Evolutionary conservation across 2,329 filamentous ascomycete species (phyloP).

Genomic region (Phyllosticta citrichinensis): DNA sequence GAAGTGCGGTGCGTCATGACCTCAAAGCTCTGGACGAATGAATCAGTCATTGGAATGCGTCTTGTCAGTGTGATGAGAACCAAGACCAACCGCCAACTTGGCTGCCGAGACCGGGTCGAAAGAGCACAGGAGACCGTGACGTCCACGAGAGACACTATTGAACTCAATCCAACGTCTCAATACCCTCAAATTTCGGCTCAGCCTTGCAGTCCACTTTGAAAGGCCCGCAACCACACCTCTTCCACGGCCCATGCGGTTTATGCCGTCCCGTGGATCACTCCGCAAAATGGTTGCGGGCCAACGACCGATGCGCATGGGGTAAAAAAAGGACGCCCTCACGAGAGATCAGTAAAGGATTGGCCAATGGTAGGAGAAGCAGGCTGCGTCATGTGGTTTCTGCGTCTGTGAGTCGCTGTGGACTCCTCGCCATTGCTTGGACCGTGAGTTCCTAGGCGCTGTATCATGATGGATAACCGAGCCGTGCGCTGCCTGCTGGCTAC

Average conservation of each 20-base stretch:
- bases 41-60: background rate
- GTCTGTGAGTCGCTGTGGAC: background rate
- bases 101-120: background rate
- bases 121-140: background rate
- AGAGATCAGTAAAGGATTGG: background rate
- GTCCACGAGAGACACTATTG: background rate
- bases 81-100: background rate
- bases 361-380: background rate
- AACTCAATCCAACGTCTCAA: background rate
- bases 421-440: background rate
- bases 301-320: background rate
- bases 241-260: background rate
- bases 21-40: background rate
- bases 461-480: background rate
- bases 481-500: background rate
- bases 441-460: background rate
- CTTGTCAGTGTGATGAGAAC: background rate
- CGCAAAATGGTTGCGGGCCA: background rate
- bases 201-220: background rate
- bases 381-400: background rate
- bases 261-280: background rate
- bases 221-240: background rate
- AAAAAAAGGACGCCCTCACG: background rate
- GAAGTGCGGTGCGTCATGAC: background rate
- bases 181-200: background rate